phyloP scores from a whole-genome alignment of 2,329 filamentous ascomycete species.

The Dactylonectria macrodidyma region DNA sequence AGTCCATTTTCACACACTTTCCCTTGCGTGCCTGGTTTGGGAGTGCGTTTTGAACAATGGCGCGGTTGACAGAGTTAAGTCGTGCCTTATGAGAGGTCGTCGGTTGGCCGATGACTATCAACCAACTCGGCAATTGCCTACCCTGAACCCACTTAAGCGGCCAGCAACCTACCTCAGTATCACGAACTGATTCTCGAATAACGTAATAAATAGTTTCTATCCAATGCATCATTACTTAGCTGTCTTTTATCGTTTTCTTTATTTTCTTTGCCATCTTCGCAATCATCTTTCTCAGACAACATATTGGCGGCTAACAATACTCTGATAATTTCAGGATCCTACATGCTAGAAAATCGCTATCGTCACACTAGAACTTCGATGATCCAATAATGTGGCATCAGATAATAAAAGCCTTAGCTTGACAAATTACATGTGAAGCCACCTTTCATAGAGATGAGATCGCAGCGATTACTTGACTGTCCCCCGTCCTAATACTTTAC shows the following conservation, averaged over 20 bases:
- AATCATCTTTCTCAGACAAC: neutral
- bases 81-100: neutral
- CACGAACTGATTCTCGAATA: no score
- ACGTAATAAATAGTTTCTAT: neutral
- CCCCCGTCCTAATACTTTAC: conserved; percentile 47
- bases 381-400: conserved; percentile 39
- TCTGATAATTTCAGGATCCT: no score
- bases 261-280: no score
- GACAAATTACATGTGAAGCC: conserved; percentile 49
- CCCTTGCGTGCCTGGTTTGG: neutral
- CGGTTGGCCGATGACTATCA: neutral
- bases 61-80: neutral
- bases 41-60: neutral
- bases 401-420: conserved; percentile 42
- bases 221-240: no score
- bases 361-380: neutral
- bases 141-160: conserved; percentile 11
- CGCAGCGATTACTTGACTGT: conserved; percentile 44
- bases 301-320: no score
- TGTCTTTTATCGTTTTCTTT: neutral
- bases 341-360: no score
- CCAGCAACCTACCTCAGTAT: neutral
- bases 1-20: conserved; percentile 55
- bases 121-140: neutral
- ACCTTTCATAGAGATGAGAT: conserved; percentile 50